phyloP scores from a whole-genome alignment of 2,329 filamentous ascomycete genomes.

The Diplodia corticola region DNA sequence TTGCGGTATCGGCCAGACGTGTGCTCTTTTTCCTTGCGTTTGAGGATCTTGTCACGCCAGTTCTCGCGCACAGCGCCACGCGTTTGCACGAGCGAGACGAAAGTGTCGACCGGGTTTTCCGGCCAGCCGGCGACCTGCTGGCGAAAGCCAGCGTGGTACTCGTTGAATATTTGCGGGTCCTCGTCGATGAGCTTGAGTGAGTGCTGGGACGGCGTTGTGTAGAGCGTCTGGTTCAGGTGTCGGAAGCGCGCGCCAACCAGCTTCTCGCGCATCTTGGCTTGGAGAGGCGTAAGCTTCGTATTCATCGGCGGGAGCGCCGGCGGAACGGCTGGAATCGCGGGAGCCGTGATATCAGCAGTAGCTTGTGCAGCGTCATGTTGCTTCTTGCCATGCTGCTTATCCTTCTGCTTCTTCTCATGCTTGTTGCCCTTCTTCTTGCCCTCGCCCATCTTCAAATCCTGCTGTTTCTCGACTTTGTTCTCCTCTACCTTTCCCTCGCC shows the following conservation, averaged over 20 bases:
- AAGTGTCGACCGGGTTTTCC: constrained; percentile 90
- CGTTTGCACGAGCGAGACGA: constrained; percentile 68
- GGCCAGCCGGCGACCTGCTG: constrained; percentile 96
- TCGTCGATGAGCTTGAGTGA: constrained; percentile 80
- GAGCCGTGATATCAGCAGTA: constrained; percentile 40
- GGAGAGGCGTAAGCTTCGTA: constrained; percentile 81
- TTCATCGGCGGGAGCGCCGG: constrained; percentile 37
- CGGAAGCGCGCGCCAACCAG: constrained; percentile 93
- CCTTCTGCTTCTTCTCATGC: constrained; percentile 40
- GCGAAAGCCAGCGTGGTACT: constrained; percentile 96
- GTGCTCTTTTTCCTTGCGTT: constrained; percentile 33
- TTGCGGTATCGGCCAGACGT: constrained; percentile 26
- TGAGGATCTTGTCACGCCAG: constrained; percentile 46
- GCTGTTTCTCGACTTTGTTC: background rate
- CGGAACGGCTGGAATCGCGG: constrained; percentile 33
- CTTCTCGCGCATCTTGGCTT: constrained; percentile 92
- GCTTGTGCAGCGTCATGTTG: constrained; percentile 21
- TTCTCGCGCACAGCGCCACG: constrained; percentile 61
- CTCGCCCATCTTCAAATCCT: constrained; percentile 19
- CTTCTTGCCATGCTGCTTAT: constrained; percentile 36
- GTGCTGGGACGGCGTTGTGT: constrained; percentile 83
- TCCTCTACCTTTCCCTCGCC: constrained; percentile 29
- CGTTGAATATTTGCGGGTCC: constrained; percentile 88
- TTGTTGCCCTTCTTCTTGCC: constrained; percentile 22
- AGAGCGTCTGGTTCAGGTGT: constrained; percentile 94